Conservation (phyloP, 1,284 basidiomycete genomes). For the Pseudozyma sp. region DNA sequence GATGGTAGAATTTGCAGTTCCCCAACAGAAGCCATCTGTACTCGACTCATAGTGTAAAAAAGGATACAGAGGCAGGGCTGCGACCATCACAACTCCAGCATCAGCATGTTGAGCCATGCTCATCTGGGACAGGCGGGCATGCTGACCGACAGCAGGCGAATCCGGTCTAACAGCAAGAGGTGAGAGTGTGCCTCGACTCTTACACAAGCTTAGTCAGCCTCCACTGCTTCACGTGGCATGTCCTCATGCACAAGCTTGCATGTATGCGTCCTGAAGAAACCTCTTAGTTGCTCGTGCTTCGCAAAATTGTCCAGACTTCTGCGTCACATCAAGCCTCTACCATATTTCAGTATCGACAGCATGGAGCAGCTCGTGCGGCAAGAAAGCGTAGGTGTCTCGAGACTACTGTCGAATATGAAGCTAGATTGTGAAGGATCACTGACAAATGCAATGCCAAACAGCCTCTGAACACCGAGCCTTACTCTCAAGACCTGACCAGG, state of each 20-base stretch:
- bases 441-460: slow-evolving; percentile 1
- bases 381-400: slow-evolving; percentile 15
- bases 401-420: neutral
- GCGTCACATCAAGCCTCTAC: too few relatives aligned
- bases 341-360: too few relatives aligned
- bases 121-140: too few relatives aligned
- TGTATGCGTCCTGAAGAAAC: neutral
- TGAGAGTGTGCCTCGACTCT: too few relatives aligned
- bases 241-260: neutral
- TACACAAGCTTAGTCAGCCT: slow-evolving; percentile 6
- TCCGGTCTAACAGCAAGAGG: too few relatives aligned
- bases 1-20: too few relatives aligned
- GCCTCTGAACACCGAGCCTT: slow-evolving; percentile 54
- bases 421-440: neutral
- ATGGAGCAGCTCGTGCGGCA: slow-evolving; percentile 32
- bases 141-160: too few relatives aligned
- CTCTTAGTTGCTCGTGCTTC: neutral
- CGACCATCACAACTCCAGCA: too few relatives aligned
- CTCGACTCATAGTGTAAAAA: too few relatives aligned
- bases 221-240: neutral
- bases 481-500: slow-evolving; percentile 14
- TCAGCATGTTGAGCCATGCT: too few relatives aligned
- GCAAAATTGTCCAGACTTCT: neutral
- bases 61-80: too few relatives aligned
- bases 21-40: too few relatives aligned